A percentile compares a stretch with the other conserved stretches of the same genome.
phyloP scores from a whole-genome alignment of 2,329 filamentous ascomycete genomes.

The Diaporthe sp. region DNA sequence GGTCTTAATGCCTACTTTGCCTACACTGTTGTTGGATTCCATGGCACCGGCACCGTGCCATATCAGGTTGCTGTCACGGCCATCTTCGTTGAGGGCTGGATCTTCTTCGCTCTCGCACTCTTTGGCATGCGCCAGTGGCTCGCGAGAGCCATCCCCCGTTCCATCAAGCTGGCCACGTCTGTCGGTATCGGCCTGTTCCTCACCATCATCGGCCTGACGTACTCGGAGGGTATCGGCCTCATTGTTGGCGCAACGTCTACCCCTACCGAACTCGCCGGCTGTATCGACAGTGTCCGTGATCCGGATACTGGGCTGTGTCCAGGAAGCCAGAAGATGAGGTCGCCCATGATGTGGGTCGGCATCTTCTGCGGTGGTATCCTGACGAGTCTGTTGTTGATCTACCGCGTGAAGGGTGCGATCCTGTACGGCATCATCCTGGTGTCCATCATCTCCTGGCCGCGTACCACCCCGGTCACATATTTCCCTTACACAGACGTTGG shows the following conservation, averaged over 20 bases:
- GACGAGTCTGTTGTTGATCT: conserved; percentile 85
- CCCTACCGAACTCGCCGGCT: conserved; percentile 83
- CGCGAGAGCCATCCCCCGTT: conserved; percentile 83
- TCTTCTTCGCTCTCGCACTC: conserved; percentile 85
- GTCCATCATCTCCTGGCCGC: conserved; percentile 90
- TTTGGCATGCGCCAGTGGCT: conserved; percentile 90
- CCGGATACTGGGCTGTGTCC: conserved; percentile 70
- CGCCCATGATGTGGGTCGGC: conserved; percentile 87
- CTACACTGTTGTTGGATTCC: conserved; percentile 83
- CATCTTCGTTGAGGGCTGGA: conserved; percentile 89
- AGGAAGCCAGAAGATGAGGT: conserved; percentile 80
- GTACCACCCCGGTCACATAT: conserved; percentile 80
- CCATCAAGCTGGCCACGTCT: conserved; percentile 88
- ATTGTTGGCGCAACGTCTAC: conserved; percentile 77
- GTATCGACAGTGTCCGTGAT: conserved; percentile 60
- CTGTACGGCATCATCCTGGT: conserved; percentile 87
- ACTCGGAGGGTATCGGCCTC: conserved; percentile 85
- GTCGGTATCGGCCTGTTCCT: conserved; percentile 89
- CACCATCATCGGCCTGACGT: conserved; percentile 81
- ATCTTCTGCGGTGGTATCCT: conserved; percentile 89
- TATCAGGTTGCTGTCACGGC: conserved; percentile 85
- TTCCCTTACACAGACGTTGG: conserved; percentile 82
- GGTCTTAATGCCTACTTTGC: conserved; percentile 91
- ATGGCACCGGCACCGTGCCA: conserved; percentile 80
- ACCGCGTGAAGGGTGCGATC: conserved; percentile 88